Evolutionary conservation across 192 early-diverging fungal genomes (phyloP).

Genomic region (Rhizophlyctis rosea): DNA sequence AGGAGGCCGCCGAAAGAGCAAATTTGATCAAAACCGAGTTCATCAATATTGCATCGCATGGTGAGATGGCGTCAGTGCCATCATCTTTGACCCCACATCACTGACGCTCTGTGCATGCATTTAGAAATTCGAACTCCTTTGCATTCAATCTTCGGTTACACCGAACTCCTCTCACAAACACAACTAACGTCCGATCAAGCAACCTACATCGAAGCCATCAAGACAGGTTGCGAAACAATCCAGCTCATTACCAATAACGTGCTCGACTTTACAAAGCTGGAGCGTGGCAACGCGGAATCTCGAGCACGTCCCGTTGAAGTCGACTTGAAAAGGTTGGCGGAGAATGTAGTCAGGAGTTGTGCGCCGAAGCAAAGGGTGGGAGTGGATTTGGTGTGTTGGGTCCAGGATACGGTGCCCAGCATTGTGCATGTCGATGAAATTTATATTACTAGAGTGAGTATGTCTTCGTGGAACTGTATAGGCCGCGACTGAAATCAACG

Average conservation of each 20-base stretch:
- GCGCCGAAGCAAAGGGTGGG: not conserved
- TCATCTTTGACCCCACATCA: no score
- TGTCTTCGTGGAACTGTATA: not conserved
- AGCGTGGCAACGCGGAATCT: constrained; percentile 9
- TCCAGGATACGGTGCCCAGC: constrained; percentile 2
- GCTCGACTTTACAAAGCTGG: constrained; percentile 20
- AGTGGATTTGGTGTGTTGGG: constrained; percentile 8
- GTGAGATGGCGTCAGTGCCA: no score
- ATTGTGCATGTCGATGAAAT: constrained; percentile 4
- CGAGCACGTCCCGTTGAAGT: constrained; percentile 1
- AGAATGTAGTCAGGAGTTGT: constrained; percentile 10
- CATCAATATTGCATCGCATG: constrained; percentile 6
- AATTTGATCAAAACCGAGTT: constrained; percentile 10
- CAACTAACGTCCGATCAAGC: constrained; percentile 1
- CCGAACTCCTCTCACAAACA: constrained; percentile 14
- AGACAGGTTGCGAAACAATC: constrained; percentile 12
- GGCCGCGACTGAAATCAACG: not conserved
- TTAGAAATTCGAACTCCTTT: not conserved
- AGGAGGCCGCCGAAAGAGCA: constrained; percentile 11
- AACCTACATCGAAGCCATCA: constrained; percentile 5
- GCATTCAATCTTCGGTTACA: constrained; percentile 15
- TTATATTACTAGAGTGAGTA: constrained; percentile 13
- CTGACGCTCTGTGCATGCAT: no score
- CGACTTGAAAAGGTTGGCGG: constrained; percentile 1
- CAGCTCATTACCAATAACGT: constrained; percentile 19